Conservation (phyloP, 495 filamentous ascomycete genomes). For the Saxophila tyrrhenica region DNA sequence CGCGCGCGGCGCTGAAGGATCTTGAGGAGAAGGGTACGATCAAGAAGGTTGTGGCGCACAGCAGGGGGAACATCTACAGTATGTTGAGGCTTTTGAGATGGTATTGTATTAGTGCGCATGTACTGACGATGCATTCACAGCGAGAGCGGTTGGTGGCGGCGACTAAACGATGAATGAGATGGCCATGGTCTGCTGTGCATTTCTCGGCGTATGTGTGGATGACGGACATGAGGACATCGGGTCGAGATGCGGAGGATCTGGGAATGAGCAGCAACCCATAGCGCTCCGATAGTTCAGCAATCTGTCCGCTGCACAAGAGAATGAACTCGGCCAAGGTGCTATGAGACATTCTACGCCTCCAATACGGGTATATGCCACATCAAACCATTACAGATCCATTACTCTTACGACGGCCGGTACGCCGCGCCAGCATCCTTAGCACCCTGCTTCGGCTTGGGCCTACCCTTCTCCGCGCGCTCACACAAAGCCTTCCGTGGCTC, state of each 20-base stretch:
- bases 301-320: not conserved
- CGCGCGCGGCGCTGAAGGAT: conserved; percentile 78
- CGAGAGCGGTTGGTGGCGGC: conserved; percentile 25
- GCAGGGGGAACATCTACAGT: conserved; percentile 98
- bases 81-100: conserved; percentile 30
- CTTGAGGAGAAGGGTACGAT: conserved; percentile 96
- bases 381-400: too few species aligned
- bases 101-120: not conserved
- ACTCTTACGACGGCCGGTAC: conserved; percentile 2
- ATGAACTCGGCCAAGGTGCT: too few species aligned
- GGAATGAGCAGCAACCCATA: too few species aligned
- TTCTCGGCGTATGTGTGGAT: not conserved
- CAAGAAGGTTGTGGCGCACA: conserved; percentile 95
- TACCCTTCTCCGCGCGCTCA: conserved; percentile 27
- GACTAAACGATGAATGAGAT: conserved; percentile 1
- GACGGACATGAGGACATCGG: not conserved
- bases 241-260: not conserved
- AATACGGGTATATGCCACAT: too few species aligned
- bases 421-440: conserved; percentile 9
- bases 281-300: too few species aligned
- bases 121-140: conserved; percentile 13
- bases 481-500: conserved; percentile 28
- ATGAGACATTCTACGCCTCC: too few species aligned
- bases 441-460: conserved; percentile 22
- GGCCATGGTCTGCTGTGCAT: not conserved